phyloP scores from a whole-genome alignment of 2,329 filamentous ascomycete species.

The Arthroderma uncinatum region DNA sequence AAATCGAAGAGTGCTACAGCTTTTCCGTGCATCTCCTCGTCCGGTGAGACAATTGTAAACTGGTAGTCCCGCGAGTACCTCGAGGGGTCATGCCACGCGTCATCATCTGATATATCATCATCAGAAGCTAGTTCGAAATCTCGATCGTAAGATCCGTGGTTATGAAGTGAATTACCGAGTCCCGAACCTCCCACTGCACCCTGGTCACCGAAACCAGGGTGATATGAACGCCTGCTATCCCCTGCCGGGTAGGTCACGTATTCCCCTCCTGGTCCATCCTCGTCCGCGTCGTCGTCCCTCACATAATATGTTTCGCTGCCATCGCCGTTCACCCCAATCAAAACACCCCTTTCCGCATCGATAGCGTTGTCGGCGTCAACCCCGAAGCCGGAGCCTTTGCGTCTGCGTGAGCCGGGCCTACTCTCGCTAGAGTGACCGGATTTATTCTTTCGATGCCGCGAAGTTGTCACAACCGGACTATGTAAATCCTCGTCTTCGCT shows the following conservation, averaged over 20 bases:
- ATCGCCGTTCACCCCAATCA: slow-evolving; percentile 55
- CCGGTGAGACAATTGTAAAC: slow-evolving; percentile 86
- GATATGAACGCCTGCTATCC: slow-evolving; percentile 47
- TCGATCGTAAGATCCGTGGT: not conserved
- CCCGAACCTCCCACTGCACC: slow-evolving; percentile 23
- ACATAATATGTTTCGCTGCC: slow-evolving; percentile 66
- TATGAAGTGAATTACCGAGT: not conserved
- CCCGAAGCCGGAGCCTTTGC: slow-evolving; percentile 33
- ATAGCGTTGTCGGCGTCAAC: slow-evolving; percentile 32
- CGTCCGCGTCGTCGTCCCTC: slow-evolving; percentile 51
- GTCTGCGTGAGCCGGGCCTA: slow-evolving; percentile 34
- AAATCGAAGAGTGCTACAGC: slow-evolving; percentile 94
- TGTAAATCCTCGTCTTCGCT: slow-evolving; percentile 93
- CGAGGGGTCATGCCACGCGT: slow-evolving; percentile 51
- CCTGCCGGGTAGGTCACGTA: slow-evolving; percentile 66
- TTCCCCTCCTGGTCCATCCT: slow-evolving; percentile 65
- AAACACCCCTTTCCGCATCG: slow-evolving; percentile 54
- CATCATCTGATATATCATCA: slow-evolving; percentile 45
- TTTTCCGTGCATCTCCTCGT: slow-evolving; percentile 96
- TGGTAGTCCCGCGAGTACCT: slow-evolving; percentile 86
- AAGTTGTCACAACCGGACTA: slow-evolving; percentile 74
- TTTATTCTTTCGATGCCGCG: slow-evolving; percentile 76
- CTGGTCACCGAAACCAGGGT: slow-evolving; percentile 33
- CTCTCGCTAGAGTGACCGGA: slow-evolving; percentile 44
- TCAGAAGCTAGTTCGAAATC: slow-evolving; percentile 28